Evolutionary conservation across 176 grass and related monocot genomes (phyloP).

Genomic region (Tillandsia fasciculata): DNA sequence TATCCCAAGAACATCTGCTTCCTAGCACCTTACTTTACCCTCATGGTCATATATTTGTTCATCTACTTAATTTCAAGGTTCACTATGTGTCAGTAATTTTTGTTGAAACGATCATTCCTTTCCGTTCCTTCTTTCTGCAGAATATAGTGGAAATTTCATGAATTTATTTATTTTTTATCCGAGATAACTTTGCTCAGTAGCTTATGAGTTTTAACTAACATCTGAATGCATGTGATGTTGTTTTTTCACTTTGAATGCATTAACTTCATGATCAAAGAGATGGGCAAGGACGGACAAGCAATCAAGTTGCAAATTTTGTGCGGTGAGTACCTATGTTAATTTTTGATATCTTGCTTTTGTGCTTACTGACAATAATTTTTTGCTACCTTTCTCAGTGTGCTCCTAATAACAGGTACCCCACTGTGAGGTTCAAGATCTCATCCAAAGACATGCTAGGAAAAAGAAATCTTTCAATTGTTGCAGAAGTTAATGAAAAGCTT

Average conservation of each 20-base stretch:
- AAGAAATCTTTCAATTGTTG: conserved; percentile 51
- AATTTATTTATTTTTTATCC: too few relatives aligned
- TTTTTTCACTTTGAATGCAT: conserved; percentile 33
- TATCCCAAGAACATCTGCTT: too few relatives aligned
- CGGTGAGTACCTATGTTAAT: conserved; percentile 46
- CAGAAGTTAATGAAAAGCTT: conserved; percentile 63
- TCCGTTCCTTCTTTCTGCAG: too few relatives aligned
- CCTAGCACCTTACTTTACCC: too few relatives aligned
- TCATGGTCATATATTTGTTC: too few relatives aligned
- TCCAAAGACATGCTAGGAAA: conserved; percentile 29
- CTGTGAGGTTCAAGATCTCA: conserved; percentile 38
- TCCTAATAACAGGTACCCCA: conserved; percentile 49
- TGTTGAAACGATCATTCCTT: too few relatives aligned
- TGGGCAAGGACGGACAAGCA: conserved; percentile 19
- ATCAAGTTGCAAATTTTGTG: conserved; percentile 71
- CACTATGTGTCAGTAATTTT: too few relatives aligned
- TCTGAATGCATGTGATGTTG: neutral
- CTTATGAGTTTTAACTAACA: neutral
- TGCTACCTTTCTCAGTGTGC: conserved; percentile 31
- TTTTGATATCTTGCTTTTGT: conserved; percentile 21
- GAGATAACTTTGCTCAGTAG: too few relatives aligned
- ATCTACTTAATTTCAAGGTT: too few relatives aligned
- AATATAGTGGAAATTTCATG: too few relatives aligned
- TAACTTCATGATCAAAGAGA: conserved; percentile 29
- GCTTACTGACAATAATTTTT: conserved; percentile 15